Conservation (phyloP, 495 filamentous ascomycete genomes). For the Trichocladium uniseriatum region DNA sequence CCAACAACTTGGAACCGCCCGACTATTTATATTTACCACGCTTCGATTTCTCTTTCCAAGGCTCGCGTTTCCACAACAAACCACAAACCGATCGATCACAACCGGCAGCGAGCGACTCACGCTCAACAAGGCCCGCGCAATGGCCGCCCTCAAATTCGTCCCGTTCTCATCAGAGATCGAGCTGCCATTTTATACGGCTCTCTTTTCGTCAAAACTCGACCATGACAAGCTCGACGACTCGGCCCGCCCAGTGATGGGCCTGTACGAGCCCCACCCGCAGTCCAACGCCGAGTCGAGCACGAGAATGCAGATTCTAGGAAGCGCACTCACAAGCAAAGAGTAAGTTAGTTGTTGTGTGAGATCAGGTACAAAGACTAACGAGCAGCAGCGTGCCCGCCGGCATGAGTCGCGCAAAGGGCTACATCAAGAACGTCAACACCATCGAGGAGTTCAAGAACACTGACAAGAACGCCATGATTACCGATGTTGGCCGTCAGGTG, state of each 20-base stretch:
- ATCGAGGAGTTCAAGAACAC: conserved; percentile 80
- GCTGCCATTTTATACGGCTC: conserved; percentile 81
- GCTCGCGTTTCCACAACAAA: no score
- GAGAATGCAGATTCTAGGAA: conserved; percentile 81
- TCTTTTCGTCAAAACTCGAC: conserved; percentile 86
- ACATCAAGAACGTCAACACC: conserved; percentile 93
- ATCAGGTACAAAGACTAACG: conserved; percentile 1
- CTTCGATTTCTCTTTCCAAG: no score
- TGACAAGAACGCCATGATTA: conserved; percentile 63
- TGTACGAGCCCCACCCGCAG: conserved; percentile 72
- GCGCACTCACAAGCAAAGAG: conserved; percentile 73
- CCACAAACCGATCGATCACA: no score
- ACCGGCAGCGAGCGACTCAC: not conserved
- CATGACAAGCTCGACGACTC: conserved; percentile 94
- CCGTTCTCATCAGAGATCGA: conserved; percentile 91
- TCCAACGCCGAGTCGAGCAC: conserved; percentile 61
- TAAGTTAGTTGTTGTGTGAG: conserved; percentile 37
- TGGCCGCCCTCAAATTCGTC: conserved; percentile 48
- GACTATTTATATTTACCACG: no score
- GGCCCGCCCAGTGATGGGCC: conserved; percentile 71
- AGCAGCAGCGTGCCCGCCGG: conserved; percentile 55
- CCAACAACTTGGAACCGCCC: no score
- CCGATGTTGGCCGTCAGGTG: conserved; percentile 67
- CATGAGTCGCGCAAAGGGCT: conserved; percentile 77
- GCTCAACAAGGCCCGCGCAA: no score